phyloP scores from a whole-genome alignment of 2,329 filamentous ascomycete genomes.

The Colletotrichum coccodes region DNA sequence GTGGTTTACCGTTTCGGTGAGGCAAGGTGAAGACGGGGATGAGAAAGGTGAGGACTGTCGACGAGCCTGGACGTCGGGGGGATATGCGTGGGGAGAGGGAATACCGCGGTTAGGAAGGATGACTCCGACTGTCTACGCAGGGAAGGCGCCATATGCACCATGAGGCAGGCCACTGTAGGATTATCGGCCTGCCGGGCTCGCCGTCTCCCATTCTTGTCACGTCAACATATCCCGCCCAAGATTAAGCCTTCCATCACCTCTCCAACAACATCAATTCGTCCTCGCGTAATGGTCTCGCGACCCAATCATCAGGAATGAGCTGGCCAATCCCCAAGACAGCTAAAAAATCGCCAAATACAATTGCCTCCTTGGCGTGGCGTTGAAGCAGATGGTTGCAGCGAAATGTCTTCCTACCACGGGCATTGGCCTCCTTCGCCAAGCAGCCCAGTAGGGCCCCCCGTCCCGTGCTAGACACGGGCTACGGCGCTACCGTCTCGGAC shows the following conservation, averaged over 20 bases:
- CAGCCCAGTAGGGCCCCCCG: not conserved
- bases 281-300: conserved; percentile 9
- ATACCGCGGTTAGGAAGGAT: not conserved
- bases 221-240: not conserved
- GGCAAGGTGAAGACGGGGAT: not conserved
- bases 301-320: not conserved
- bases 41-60: not conserved
- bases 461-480: not conserved
- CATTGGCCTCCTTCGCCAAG: conserved; percentile 5
- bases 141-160: not conserved
- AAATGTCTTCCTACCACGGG: conserved; percentile 19
- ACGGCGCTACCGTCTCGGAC: not conserved
- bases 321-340: not conserved
- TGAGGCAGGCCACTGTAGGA: not conserved
- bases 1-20: not conserved
- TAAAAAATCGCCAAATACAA: conserved; percentile 13
- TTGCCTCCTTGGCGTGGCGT: conserved; percentile 10
- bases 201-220: not conserved
- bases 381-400: conserved; percentile 1
- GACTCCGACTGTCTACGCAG: not conserved
- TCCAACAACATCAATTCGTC: not conserved
- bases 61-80: too few species aligned
- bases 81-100: not conserved
- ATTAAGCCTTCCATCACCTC: not conserved
- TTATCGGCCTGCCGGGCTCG: not conserved